A percentile compares a stretch with the other conserved stretches of the same genome.
Evolutionary conservation across 768 basidiomycete species (phyloP).

Genomic region (Rickenella mellea): DNA sequence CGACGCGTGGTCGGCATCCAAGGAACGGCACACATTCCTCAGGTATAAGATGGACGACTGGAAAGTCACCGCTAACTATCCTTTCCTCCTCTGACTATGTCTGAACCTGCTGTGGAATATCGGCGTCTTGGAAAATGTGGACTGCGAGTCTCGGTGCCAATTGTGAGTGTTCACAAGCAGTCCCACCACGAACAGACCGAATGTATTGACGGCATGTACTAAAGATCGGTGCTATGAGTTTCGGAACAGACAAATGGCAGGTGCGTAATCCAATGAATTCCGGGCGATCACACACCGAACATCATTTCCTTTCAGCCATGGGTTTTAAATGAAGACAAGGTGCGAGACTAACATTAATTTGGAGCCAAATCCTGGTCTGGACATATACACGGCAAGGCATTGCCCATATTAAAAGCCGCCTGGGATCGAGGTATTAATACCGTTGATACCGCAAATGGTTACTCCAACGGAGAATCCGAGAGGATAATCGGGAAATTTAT

Average conservation of each 20-base stretch:
- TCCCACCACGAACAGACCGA: not conserved
- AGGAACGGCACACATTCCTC: too few relatives aligned
- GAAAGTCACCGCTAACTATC: too few relatives aligned
- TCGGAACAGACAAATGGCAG: constrained; percentile 13
- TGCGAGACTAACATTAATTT: not conserved
- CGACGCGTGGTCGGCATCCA: too few relatives aligned
- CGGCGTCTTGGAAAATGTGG: constrained; percentile 10
- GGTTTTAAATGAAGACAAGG: constrained; percentile 13
- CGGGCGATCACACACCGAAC: constrained; percentile 12
- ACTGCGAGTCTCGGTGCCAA: constrained; percentile 12
- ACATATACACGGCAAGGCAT: not conserved
- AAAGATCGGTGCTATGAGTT: constrained; percentile 17
- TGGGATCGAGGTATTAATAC: constrained; percentile 8
- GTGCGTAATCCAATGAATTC: too few relatives aligned
- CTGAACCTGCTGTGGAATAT: constrained; percentile 6
- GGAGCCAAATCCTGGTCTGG: not conserved
- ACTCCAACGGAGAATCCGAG: constrained; percentile 6
- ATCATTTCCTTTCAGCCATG: constrained; percentile 13
- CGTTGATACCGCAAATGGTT: constrained; percentile 7
- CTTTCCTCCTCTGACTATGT: too few relatives aligned
- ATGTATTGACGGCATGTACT: not conserved
- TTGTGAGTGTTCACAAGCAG: constrained; percentile 3
- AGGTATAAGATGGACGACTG: too few relatives aligned
- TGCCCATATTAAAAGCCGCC: constrained; percentile 3
- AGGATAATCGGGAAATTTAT: constrained; percentile 4